These are phyloP conservation scores for Coniochaeta ligniaria DNA, from an alignment of 2,329 filamentous ascomycete genomes.

Conservation along the genomic window DNA sequence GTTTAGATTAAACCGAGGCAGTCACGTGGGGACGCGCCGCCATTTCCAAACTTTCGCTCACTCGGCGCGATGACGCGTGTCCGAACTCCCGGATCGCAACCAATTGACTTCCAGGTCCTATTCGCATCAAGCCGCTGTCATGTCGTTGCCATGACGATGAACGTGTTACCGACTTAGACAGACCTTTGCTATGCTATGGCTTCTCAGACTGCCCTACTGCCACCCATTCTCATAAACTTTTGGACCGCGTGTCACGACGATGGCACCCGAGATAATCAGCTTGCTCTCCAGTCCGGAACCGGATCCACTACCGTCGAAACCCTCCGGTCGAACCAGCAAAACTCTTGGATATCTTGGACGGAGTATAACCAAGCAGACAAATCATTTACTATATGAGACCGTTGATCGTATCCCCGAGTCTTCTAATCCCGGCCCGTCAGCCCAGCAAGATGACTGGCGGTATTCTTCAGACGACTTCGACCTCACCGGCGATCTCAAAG, in stretches of 20 bases:
- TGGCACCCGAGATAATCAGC: slow-evolving; percentile 27
- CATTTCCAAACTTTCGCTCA: background rate
- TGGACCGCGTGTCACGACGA: slow-evolving; percentile 4
- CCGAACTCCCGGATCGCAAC: background rate
- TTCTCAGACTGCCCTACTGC: background rate
- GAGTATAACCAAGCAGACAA: background rate
- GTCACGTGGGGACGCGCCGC: background rate
- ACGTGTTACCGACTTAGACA: background rate
- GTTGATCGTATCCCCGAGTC: background rate
- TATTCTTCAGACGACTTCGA: slow-evolving; percentile 34
- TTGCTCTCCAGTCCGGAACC: slow-evolving; percentile 22
- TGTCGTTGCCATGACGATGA: background rate
- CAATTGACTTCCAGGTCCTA: background rate
- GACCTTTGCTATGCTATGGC: background rate
- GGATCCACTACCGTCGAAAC: background rate
- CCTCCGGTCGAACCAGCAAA: background rate
- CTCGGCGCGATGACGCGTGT: background rate
- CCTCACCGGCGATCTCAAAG: slow-evolving; percentile 24
- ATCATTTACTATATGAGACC: background rate
- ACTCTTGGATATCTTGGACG: background rate
- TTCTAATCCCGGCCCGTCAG: background rate
- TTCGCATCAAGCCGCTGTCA: background rate
- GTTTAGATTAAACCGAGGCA: no score
- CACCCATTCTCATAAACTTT: background rate
- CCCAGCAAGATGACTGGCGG: background rate